Percentiles rank a stretch among this genome's conserved stretches.
These are phyloP conservation scores for Seiridium cupressi DNA, from an alignment of 2,329 filamentous ascomycete species.

Conservation along the genomic window DNA sequence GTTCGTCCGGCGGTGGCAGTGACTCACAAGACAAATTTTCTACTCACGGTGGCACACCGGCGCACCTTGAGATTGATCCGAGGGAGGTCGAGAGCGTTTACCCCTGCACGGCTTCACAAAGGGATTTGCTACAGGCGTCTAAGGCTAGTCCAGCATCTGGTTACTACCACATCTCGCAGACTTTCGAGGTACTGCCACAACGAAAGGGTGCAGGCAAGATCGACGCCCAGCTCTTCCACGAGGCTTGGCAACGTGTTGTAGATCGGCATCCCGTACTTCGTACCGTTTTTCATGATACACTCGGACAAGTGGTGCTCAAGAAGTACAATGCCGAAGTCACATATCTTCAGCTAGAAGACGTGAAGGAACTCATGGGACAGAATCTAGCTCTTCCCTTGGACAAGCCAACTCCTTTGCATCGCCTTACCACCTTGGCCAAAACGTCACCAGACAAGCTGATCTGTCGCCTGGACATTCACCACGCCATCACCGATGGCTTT, in stretches of 20 bases:
- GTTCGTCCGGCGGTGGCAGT: conserved; percentile 1
- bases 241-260: conserved; percentile 10
- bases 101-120: conserved; percentile 1
- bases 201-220: background rate
- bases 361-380: background rate
- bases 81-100: conserved; percentile 1
- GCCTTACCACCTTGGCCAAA: conserved; percentile 2
- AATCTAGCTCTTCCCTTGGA: background rate
- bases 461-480: conserved; percentile 7
- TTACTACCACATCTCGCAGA: conserved; percentile 9
- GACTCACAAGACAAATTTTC: background rate
- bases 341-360: background rate
- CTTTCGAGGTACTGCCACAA: background rate
- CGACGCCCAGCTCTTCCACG: conserved; percentile 3
- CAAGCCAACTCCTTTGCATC: conserved; percentile 3
- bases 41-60: background rate
- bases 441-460: background rate
- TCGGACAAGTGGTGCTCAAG: conserved; percentile 3
- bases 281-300: conserved; percentile 1
- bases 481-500: conserved; percentile 8
- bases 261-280: conserved; percentile 8
- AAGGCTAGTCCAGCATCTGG: conserved; percentile 2
- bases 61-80: background rate
- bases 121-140: background rate
- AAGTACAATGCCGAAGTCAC: conserved; percentile 2